phyloP scores from a whole-genome alignment of 2,329 filamentous ascomycete genomes.

The Pseudogymnoascus verrucosus region DNA sequence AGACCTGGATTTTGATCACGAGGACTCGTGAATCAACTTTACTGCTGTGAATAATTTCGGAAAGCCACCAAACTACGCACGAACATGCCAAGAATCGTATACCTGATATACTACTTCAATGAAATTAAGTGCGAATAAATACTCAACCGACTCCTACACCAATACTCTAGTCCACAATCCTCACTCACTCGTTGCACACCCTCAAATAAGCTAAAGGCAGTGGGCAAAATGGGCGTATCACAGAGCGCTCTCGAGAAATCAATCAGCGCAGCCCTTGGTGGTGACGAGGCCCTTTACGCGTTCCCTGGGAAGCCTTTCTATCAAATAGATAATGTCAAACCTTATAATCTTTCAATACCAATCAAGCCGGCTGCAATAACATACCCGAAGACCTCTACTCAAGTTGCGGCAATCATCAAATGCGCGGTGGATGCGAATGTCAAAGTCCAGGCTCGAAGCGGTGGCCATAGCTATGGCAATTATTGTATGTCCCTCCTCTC shows the following conservation, averaged over 20 bases:
- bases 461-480: slow-evolving; percentile 47
- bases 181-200: background rate
- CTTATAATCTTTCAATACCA: slow-evolving; percentile 18
- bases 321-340: slow-evolving; percentile 15
- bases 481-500: slow-evolving; percentile 25
- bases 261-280: slow-evolving; percentile 11
- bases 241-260: background rate
- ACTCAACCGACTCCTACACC: background rate
- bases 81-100: background rate
- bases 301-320: slow-evolving; percentile 18
- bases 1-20: background rate
- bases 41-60: background rate
- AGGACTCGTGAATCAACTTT: background rate
- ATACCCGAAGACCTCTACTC: slow-evolving; percentile 24
- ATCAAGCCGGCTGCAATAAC: slow-evolving; percentile 19
- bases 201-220: background rate
- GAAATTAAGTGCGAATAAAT: background rate
- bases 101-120: background rate
- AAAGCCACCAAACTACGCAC: background rate
- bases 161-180: background rate
- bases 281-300: slow-evolving; percentile 16
- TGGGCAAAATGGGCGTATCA: background rate
- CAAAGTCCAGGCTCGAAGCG: slow-evolving; percentile 43
- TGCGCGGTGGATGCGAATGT: slow-evolving; percentile 36
- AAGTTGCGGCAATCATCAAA: slow-evolving; percentile 36